Evolutionary conservation across 2,329 filamentous ascomycete species (phyloP).

Genomic region (Fusarium phyllophilum): DNA sequence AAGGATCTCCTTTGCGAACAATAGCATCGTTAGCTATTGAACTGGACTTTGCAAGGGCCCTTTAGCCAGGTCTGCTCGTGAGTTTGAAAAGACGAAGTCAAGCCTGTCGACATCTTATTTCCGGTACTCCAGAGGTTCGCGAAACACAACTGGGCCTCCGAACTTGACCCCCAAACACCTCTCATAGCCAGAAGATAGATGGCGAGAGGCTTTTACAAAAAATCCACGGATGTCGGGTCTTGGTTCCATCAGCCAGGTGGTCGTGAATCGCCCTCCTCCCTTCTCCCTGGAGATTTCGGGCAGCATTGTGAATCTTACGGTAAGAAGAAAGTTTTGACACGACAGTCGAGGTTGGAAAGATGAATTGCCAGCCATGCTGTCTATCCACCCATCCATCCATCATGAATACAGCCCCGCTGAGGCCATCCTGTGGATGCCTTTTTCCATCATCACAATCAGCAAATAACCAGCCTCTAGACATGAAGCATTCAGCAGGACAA

Average conservation of each 20-base stretch:
- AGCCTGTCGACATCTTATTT: background rate
- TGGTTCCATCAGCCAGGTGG: background rate
- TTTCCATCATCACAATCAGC: conserved; percentile 6
- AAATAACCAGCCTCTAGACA: background rate
- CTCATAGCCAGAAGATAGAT: background rate
- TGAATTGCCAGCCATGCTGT: background rate
- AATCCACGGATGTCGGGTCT: background rate
- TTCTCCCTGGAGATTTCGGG: background rate
- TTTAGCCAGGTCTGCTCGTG: background rate
- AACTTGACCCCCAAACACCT: background rate
- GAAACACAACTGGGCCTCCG: too few species aligned
- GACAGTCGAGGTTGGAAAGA: background rate
- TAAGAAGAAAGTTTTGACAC: background rate
- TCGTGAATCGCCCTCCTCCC: background rate
- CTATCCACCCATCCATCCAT: conserved; percentile 20
- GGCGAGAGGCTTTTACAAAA: background rate
- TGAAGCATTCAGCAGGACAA: conserved; percentile 2
- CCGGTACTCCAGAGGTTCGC: background rate
- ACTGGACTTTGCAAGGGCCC: background rate
- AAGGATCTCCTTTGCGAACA: background rate
- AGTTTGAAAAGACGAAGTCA: background rate
- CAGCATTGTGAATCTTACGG: background rate
- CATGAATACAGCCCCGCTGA: conserved; percentile 16
- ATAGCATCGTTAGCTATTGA: background rate
- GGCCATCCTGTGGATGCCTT: conserved; percentile 28